A percentile compares a stretch with the other conserved stretches of the same genome.
Evolutionary conservation across 768 basidiomycete genomes (phyloP).

Genomic region (Galerina marginata): DNA sequence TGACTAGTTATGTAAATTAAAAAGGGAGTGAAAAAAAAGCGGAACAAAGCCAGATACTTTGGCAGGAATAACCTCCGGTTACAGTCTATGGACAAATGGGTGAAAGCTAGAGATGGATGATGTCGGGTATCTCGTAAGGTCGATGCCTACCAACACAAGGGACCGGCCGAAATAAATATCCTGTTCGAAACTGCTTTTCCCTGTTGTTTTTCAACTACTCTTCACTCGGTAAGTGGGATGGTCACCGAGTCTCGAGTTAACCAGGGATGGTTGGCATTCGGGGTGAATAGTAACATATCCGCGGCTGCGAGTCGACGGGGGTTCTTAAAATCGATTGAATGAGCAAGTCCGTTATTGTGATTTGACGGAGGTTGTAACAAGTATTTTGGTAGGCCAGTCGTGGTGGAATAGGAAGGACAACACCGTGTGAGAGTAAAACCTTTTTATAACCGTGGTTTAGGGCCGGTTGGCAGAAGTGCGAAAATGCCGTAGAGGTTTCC

Average conservation of each 20-base stretch:
- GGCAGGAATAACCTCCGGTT: too few relatives aligned
- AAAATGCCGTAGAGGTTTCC: not conserved
- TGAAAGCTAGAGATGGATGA: conserved; percentile 2
- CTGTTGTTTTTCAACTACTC: conserved; percentile 48
- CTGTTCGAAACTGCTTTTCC: conserved; percentile 43
- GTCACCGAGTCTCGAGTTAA: conserved; percentile 53
- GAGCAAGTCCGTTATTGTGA: not conserved
- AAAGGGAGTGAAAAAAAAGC: too few relatives aligned
- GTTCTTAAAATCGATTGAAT: not conserved
- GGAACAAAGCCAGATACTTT: too few relatives aligned
- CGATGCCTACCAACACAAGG: conserved; percentile 39
- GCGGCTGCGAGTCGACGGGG: not conserved
- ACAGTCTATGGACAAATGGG: not conserved
- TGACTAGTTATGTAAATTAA: too few relatives aligned
- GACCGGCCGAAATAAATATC: conserved; percentile 66
- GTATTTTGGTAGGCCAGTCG: not conserved
- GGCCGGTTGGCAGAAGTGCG: conserved; percentile 14
- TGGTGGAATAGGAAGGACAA: not conserved
- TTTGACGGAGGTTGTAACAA: not conserved
- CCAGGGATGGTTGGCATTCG: conserved; percentile 29
- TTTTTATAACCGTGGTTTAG: conserved; percentile 18
- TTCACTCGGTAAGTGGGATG: conserved; percentile 39
- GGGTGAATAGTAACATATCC: too few relatives aligned
- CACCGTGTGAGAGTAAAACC: conserved; percentile 1
- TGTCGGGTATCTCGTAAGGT: conserved; percentile 74